These are phyloP conservation scores for Clarkia xantiana DNA, from an alignment of 345 rosid genomes.

Conservation along the genomic window DNA sequence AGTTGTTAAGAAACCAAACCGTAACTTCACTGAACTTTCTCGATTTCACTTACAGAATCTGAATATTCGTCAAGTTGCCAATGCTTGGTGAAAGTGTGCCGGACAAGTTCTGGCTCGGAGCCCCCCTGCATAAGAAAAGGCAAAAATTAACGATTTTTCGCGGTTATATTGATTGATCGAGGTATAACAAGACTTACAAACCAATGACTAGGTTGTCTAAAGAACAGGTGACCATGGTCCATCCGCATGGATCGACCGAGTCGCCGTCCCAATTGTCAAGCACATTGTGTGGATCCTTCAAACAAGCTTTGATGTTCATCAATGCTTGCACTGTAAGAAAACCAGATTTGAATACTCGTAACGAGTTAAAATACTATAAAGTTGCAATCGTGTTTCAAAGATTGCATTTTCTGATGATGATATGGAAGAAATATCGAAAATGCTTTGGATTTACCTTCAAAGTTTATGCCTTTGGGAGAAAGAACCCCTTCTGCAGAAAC, in stretches of 20 bases:
- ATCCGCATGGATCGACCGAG: constrained; percentile 16
- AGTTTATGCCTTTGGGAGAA: constrained; percentile 17
- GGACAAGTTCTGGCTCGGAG: constrained; percentile 13
- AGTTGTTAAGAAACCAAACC: not conserved
- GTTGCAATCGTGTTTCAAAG: no score
- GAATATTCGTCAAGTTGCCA: constrained; percentile 13
- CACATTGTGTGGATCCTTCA: constrained; percentile 9
- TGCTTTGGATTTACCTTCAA: constrained; percentile 9
- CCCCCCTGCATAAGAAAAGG: constrained; percentile 6
- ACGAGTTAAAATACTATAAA: no score
- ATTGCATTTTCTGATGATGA: no score
- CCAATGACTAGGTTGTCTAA: constrained; percentile 13
- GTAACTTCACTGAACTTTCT: not conserved
- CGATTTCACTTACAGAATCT: constrained; percentile 10
- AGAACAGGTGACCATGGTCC: constrained; percentile 17
- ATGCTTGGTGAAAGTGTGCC: constrained; percentile 16
- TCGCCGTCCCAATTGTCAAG: constrained; percentile 14
- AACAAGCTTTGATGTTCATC: constrained; percentile 11
- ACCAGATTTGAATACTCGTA: no score
- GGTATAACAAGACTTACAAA: constrained; percentile 6
- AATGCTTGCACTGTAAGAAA: constrained; percentile 11
- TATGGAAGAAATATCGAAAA: not conserved
- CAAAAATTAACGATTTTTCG: not conserved
- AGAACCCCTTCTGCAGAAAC: constrained; percentile 10
- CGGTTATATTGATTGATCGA: not conserved